Conservation (phyloP, 2,329 filamentous ascomycete species). For the Geosmithia putterillii region DNA sequence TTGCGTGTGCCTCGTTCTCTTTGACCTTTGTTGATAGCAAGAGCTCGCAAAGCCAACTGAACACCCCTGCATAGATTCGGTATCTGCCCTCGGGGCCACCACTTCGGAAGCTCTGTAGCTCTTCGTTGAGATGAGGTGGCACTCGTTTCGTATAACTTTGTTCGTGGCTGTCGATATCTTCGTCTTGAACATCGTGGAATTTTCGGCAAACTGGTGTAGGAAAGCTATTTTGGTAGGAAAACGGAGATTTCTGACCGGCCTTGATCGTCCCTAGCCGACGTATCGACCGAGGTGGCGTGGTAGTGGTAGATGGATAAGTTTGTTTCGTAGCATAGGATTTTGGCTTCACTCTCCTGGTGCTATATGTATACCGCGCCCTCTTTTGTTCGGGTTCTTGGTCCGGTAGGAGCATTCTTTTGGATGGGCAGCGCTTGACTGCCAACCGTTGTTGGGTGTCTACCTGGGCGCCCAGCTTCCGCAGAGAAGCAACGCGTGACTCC, state of each 20-base stretch:
- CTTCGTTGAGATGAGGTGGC: slow-evolving; percentile 5
- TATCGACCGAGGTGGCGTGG: slow-evolving; percentile 13
- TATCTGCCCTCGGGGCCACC: slow-evolving; percentile 10
- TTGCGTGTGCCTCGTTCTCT: slow-evolving; percentile 9
- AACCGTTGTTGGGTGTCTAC: neutral
- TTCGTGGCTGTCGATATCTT: neutral
- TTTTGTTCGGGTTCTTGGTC: slow-evolving; percentile 1
- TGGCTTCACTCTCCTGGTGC: slow-evolving; percentile 6
- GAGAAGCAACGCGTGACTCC: slow-evolving; percentile 24
- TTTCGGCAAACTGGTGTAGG: slow-evolving; percentile 15
- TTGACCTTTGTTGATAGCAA: slow-evolving; percentile 13
- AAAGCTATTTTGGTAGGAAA: slow-evolving; percentile 12
- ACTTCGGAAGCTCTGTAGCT: slow-evolving; percentile 12
- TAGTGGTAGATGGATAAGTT: neutral
- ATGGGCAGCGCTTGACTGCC: neutral
- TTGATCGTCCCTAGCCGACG: slow-evolving; percentile 18
- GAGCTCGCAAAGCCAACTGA: slow-evolving; percentile 16
- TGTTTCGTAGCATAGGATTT: neutral
- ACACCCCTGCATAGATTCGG: slow-evolving; percentile 18
- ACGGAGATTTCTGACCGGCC: slow-evolving; percentile 11
- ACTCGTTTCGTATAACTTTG: neutral
- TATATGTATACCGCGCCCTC: slow-evolving; percentile 17
- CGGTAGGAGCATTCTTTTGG: neutral
- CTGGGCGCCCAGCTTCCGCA: slow-evolving; percentile 21
- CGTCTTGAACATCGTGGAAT: neutral